Evolutionary conservation across 768 basidiomycete genomes (phyloP).

Genomic region (Paxillus ammoniavirescens): DNA sequence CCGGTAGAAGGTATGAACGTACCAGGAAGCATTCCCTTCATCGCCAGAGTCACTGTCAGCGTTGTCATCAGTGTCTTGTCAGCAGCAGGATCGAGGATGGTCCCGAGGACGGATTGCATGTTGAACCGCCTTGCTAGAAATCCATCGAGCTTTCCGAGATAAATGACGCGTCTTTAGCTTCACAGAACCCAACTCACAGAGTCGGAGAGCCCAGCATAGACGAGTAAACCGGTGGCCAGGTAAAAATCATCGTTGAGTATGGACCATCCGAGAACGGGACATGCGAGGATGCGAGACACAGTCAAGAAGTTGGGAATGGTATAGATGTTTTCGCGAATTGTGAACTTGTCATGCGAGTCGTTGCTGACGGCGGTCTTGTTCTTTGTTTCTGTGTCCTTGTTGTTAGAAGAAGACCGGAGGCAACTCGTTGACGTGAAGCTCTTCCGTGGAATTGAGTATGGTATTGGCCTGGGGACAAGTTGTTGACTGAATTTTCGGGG

Average conservation of each 20-base stretch:
- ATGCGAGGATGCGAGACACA: conserved; percentile 80
- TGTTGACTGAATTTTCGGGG: background rate
- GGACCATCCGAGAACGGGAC: conserved; percentile 90
- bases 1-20: conserved; percentile 24
- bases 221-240: conserved; percentile 78
- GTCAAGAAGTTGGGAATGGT: conserved; percentile 93
- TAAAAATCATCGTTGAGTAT: conserved; percentile 79
- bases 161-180: conserved; percentile 6
- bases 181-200: conserved; percentile 52
- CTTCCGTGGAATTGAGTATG: conserved; percentile 1
- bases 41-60: conserved; percentile 79
- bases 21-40: conserved; percentile 85
- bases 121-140: conserved; percentile 84
- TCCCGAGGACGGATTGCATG: conserved; percentile 90
- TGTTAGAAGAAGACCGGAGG: conserved; percentile 10
- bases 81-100: conserved; percentile 94
- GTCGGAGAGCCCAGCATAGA: conserved; percentile 92
- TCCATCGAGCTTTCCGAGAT: conserved; percentile 72
- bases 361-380: conserved; percentile 3
- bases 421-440: conserved; percentile 11
- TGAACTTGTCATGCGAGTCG: conserved; percentile 24
- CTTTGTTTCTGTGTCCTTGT: conserved; percentile 2
- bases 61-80: conserved; percentile 97
- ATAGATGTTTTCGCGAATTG: conserved; percentile 84
- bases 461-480: background rate